Conservation (phyloP, 2,329 filamentous ascomycete genomes). For the Xylariaceae sp. region DNA sequence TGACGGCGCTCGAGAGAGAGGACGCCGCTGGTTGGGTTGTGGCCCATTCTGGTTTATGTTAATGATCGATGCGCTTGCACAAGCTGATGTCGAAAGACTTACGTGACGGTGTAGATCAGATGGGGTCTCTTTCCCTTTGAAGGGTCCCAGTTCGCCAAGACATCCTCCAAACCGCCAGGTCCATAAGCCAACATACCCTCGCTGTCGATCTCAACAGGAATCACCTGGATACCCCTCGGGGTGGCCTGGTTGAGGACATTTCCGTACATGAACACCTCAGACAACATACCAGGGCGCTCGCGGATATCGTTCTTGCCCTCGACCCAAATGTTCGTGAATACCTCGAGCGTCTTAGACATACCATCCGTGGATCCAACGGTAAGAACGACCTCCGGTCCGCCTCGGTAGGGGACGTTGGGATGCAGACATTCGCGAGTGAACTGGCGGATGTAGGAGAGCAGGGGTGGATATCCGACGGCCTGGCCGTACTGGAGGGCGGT, state of each 20-base stretch:
- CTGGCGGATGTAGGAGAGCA: slow-evolving; percentile 71
- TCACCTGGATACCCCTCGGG: slow-evolving; percentile 67
- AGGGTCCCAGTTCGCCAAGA: slow-evolving; percentile 77
- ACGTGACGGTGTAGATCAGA: slow-evolving; percentile 86
- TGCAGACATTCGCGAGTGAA: slow-evolving; percentile 74
- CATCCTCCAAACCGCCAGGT: slow-evolving; percentile 66
- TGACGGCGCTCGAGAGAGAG: slow-evolving; percentile 67
- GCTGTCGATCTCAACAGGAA: slow-evolving; percentile 68
- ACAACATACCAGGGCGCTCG: slow-evolving; percentile 70
- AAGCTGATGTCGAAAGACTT: slow-evolving; percentile 36
- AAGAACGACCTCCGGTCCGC: slow-evolving; percentile 70
- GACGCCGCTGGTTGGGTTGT: slow-evolving; percentile 79
- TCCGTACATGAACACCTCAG: slow-evolving; percentile 77
- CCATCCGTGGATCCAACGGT: slow-evolving; percentile 84
- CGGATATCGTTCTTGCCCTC: slow-evolving; percentile 60
- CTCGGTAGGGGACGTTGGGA: slow-evolving; percentile 72
- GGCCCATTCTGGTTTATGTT: slow-evolving; percentile 58
- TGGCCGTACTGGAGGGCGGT: slow-evolving; percentile 83
- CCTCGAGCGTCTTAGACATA: slow-evolving; percentile 69
- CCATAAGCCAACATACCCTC: slow-evolving; percentile 75
- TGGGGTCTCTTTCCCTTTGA: slow-evolving; percentile 70
- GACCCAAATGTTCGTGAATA: slow-evolving; percentile 71
- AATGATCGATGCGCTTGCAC: too few species aligned
- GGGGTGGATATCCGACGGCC: slow-evolving; percentile 73
- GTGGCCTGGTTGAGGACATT: slow-evolving; percentile 63